Evolutionary conservation across 345 rosid species (phyloP), one percentile per base, ranked within the genome.

Genomic region (Tarenaya hassleriana): DNA sequence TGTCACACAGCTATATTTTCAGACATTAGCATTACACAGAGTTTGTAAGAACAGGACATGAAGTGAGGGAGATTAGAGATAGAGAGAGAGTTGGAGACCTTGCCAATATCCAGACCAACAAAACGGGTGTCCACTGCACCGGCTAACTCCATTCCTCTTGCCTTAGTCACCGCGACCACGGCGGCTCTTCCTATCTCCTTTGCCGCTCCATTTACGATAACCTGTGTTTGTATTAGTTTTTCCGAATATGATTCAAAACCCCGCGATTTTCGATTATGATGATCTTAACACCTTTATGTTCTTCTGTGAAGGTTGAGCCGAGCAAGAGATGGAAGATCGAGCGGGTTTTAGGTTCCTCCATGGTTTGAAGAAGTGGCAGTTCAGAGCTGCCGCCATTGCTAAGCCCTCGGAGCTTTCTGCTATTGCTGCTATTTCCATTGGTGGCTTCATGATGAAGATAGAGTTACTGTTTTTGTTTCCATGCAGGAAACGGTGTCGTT

Each of bases 71-170:
- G n/a, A n/a, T n/a, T n/a, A n/a, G n/a, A n/a, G n/a, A 35, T 43
- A 37, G 44, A 55, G 10, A 34, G 9, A 16, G 43, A 24, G 17
- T 42, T 1, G 50, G 43, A 8, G 61, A 84, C 98, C 94, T 70
- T 72, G 69, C 96, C 90, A 45, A 83, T 69, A 61, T 92, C 96
- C 61, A 88, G 83, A 32, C 98, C 96, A 4, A 79, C 72, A 49
- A 78, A 74, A 52, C 56, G 87, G 50, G 84, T 66, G 55, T 92
- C 98, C 10, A 88, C 83, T 1, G 96, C 96, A 41, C 96, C 94
- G 32, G 94, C 95, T 10, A 92, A 75, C 70, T 91, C 95, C 96
- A 91, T 79, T 41, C 98, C 98, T 72, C 94, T 70, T 44, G 96
- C 95, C 63, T 68, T 91, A 20, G 83, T 84, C 33, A 87, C 83